Conservation (phyloP, 2,329 filamentous ascomycete genomes). For the Fusarium drepaniforme region DNA sequence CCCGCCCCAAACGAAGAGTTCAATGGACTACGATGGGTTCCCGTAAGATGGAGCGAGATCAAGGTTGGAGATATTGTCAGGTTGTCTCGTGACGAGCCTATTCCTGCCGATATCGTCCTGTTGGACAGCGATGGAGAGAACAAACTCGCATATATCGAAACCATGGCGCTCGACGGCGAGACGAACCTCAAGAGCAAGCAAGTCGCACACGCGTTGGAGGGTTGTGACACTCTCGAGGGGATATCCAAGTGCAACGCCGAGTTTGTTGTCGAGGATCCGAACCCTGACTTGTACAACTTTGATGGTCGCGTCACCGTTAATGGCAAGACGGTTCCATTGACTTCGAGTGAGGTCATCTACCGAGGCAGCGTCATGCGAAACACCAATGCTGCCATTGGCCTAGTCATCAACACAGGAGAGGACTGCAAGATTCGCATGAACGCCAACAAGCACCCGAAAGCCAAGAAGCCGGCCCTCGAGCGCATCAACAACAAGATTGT, state of each 20-base stretch:
- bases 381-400: conserved; percentile 76
- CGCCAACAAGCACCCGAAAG: conserved; percentile 86
- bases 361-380: conserved; percentile 89
- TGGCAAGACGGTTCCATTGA: conserved; percentile 75
- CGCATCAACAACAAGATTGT: conserved; percentile 84
- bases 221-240: conserved; percentile 66
- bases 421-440: conserved; percentile 96
- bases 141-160: conserved; percentile 84
- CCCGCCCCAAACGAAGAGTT: conserved; percentile 70
- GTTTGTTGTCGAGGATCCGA: conserved; percentile 82
- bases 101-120: conserved; percentile 87
- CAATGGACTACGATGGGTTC: conserved; percentile 65
- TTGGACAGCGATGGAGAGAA: conserved; percentile 83
- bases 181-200: conserved; percentile 86
- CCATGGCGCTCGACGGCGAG: conserved; percentile 87
- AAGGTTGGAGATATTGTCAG: conserved; percentile 63
- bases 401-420: conserved; percentile 91
- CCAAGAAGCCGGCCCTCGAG: conserved; percentile 85
- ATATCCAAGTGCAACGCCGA: conserved; percentile 69
- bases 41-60: conserved; percentile 58
- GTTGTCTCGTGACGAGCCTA: conserved; percentile 76
- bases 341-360: conserved; percentile 85
- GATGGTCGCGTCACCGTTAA: conserved; percentile 74
- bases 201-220: conserved; percentile 69
- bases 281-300: conserved; percentile 82